Evolutionary conservation across 1,139 yeast genomes (phyloP), one percentile per base, ranked within the genome.

Genomic region (Saccharomycopsis hybrid): DNA sequence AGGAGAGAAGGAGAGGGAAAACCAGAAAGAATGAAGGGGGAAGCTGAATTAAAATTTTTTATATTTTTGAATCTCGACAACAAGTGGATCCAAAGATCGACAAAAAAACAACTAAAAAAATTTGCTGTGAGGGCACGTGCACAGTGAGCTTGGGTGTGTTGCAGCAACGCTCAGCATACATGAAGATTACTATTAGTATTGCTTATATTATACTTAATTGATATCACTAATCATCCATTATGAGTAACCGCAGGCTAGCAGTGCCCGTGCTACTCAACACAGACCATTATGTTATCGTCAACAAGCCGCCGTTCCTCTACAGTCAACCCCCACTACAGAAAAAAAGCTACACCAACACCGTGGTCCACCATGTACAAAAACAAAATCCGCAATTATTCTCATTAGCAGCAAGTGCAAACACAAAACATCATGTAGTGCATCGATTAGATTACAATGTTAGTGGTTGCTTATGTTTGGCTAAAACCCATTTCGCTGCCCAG

Each of bases 391-490:
- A 32, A 7, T 25, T 18, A 3, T 18, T n/a, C n/a, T n/a, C n/a
- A n/a, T 41, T 32, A 33, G 25, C 9, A 25, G 7, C 18, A 7
- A 5, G 30, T 11, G 8, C 30, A 8, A 28, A 5, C 11, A 13
- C 29, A 39, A 13, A 25, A n/a, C 32, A 44, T 53, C 1, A 28
- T 4, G 59, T 60, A 5, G 66, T 69, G 0, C 72, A 69, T 43
- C 58, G 73, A 44, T 53, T 70, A 24, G 73, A 70, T 51, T 58
- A 58, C 29, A 54, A 58, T 45, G 72, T 68, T 11, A 64, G 71
- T n/a, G 74, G 74, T 18, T 72, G 71, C 0, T 51, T 68, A 43
- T 57, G 69, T 3, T 45, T 68, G 2, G 67, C 72, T 1, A 61
- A 58, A 45, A 62, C 58, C 44, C 59, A 61, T 46, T 55, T 53